Conservation (phyloP, 495 filamentous ascomycete genomes). For the Hypoxylon rickii region DNA sequence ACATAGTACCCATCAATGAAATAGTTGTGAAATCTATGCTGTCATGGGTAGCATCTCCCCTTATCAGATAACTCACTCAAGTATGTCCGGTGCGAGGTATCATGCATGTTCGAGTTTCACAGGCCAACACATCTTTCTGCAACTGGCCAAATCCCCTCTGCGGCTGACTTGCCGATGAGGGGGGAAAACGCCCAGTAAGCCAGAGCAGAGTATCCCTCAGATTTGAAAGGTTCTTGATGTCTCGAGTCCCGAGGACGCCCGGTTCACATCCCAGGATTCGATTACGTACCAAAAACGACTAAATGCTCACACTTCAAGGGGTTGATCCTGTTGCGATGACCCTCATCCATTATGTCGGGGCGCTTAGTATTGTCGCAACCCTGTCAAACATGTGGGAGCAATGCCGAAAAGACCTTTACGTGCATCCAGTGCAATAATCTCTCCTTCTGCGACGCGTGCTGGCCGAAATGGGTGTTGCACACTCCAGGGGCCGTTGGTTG, state of each 20-base stretch:
- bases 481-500: slow-evolving; percentile 39
- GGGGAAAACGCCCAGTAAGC: slow-evolving; percentile 24
- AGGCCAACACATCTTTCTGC: slow-evolving; percentile 5
- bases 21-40: too few species aligned
- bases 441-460: slow-evolving; percentile 44
- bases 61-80: slow-evolving; percentile 15
- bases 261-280: slow-evolving; percentile 17
- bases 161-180: slow-evolving; percentile 33
- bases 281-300: slow-evolving; percentile 38
- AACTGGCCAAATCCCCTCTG: slow-evolving; percentile 25
- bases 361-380: slow-evolving; percentile 30
- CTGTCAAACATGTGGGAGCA: slow-evolving; percentile 38
- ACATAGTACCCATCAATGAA: neutral
- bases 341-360: slow-evolving; percentile 33
- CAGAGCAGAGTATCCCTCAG: slow-evolving; percentile 16
- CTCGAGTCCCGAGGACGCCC: slow-evolving; percentile 27
- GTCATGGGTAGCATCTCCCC: too few species aligned
- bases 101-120: slow-evolving; percentile 23
- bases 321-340: slow-evolving; percentile 20
- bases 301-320: slow-evolving; percentile 28
- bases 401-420: slow-evolving; percentile 34
- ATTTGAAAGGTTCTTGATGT: slow-evolving; percentile 9
- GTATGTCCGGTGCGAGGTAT: too few species aligned
- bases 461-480: slow-evolving; percentile 45
- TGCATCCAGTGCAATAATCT: slow-evolving; percentile 50